Conservation (phyloP, 1,139 yeast species). For the Pichia sp. region DNA sequence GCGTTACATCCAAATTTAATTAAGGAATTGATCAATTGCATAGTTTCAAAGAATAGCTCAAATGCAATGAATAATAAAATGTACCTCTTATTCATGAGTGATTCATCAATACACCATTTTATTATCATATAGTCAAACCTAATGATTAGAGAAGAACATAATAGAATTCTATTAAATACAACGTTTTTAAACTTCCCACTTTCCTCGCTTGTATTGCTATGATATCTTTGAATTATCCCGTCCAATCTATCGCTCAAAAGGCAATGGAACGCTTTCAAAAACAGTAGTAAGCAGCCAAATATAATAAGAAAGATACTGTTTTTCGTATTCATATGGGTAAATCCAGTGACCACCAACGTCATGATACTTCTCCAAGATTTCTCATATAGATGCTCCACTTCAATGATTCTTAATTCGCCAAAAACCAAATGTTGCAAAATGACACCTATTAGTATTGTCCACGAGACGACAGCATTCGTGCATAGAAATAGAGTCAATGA, state of each 20-base stretch:
- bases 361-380: constrained; percentile 57
- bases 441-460: constrained; percentile 33
- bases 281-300: constrained; percentile 36
- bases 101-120: constrained; percentile 49
- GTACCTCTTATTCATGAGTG: constrained; percentile 43
- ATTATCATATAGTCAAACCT: constrained; percentile 46
- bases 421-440: constrained; percentile 46
- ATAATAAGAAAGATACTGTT: constrained; percentile 35
- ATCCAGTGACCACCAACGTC: constrained; percentile 55
- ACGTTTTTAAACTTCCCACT: constrained; percentile 10
- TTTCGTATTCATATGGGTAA: constrained; percentile 45
- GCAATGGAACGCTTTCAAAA: constrained; percentile 68
- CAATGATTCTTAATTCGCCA: constrained; percentile 70
- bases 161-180: constrained; percentile 28
- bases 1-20: constrained; percentile 46
- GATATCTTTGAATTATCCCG: constrained; percentile 33
- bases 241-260: constrained; percentile 60
- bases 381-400: constrained; percentile 70
- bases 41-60: constrained; percentile 60
- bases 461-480: neutral
- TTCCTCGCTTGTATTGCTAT: constrained; percentile 5
- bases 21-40: constrained; percentile 43
- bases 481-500: neutral
- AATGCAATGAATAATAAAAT: constrained; percentile 58
- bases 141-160: constrained; percentile 36